Evolutionary conservation across 2,329 filamentous ascomycete genomes (phyloP), one percentile per base, ranked within the genome.

Genomic region (Cladobotryum mycophilum): DNA sequence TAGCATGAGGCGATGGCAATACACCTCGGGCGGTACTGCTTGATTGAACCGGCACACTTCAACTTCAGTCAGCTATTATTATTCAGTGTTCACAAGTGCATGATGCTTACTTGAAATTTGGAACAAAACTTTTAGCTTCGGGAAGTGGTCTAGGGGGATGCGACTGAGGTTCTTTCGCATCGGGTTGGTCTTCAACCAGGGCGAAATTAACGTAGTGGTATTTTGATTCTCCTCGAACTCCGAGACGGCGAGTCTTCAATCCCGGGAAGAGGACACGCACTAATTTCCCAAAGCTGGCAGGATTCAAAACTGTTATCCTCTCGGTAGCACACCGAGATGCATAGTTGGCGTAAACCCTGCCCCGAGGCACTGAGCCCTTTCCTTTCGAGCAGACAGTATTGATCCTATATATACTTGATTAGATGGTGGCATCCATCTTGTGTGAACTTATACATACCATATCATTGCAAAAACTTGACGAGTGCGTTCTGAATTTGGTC

Each of bases 211-310:
- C 82, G 62, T 99, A 99, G 69, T 99, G 93, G 67, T 99, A 99
- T 67, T 99, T 99, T 13, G 93, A 99, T 71, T 97, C 92, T 56
- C 93, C 93, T 48, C 93, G 84, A 43, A 97, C 91, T 55, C 93
- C 93, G 12, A 99, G 76, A 56, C 93, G 82, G 53, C 93, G 81
- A 33, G 93, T 99, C 70, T 95, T 92, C 18, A 99, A 85, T 40
- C 91, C 92, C 0, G 93, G 92, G 61, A 97, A 99, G 47, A 99
- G 86, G 37, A 99, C 92, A 33, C 93, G 84, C 34, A 99, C 93
- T 41, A 99, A 81, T 69, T 99, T 99, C 51, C 93, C 93, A 69
- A 99, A 99, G 25, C 92, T 97, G 9, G 93, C 93, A 40, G 93
- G 93, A 64, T 99, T 99, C 51, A 99, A 72, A 9, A 96, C 91